Conservation (phyloP, 768 basidiomycete genomes). For the Hygrophorus pudorinus region DNA sequence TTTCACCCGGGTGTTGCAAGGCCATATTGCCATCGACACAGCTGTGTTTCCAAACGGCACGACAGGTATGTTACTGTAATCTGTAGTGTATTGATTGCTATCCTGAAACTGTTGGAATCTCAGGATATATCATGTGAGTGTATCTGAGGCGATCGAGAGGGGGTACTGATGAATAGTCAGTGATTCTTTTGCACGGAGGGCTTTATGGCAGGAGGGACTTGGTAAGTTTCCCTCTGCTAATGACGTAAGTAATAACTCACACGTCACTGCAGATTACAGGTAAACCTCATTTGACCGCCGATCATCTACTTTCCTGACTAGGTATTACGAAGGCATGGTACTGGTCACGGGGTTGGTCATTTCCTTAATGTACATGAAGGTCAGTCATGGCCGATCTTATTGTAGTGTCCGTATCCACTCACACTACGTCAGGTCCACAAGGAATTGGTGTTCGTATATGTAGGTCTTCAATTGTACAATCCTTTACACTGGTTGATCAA, state of each 20-base stretch:
- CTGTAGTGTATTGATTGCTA: constrained; percentile 10
- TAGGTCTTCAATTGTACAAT: constrained; percentile 8
- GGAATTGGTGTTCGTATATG: constrained; percentile 52
- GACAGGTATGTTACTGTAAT: constrained; percentile 47
- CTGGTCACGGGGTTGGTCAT: constrained; percentile 91
- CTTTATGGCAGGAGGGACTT: constrained; percentile 81
- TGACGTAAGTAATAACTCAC: not conserved
- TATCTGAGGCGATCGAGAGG: not conserved
- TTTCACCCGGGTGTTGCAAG: constrained; percentile 87
- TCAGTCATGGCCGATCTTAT: constrained; percentile 3
- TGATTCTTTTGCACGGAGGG: constrained; percentile 70
- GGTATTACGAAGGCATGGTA: constrained; percentile 56
- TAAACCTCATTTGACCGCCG: constrained; percentile 15
- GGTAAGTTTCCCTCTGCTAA: constrained; percentile 32
- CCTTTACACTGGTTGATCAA: not conserved
- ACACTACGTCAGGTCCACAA: constrained; percentile 36
- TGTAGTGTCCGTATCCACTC: not conserved
- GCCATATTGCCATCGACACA: constrained; percentile 83
- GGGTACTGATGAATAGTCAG: constrained; percentile 23
- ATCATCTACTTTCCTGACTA: constrained; percentile 4
- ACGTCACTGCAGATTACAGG: constrained; percentile 42
- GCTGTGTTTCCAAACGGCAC: constrained; percentile 78
- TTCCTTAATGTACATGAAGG: constrained; percentile 95
- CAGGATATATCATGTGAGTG: constrained; percentile 49
- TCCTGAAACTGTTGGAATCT: not conserved